Base-by-base conservation (phyloP, 345 rosid genomes). In the Melaleuca alternifolia region DNA sequence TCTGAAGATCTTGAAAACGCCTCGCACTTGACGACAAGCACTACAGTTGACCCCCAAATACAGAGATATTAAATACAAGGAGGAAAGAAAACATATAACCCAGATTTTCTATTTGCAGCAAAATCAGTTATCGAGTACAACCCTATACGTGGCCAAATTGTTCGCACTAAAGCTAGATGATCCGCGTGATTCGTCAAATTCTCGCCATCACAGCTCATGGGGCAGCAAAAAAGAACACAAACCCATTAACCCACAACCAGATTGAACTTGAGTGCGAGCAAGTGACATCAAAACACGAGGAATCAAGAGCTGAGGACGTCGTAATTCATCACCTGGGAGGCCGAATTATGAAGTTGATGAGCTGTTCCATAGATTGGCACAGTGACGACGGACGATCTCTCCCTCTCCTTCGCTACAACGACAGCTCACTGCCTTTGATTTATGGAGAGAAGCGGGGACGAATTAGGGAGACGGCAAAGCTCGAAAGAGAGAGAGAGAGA, bases 261-360 rank as follows among this genome's bases (percentile, higher is more conserved):
- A 71, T 71, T 71, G 81, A 71, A 21, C 44, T 41, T 1, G 46
- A 51, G 33, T 53, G 18, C 84, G 8, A 53, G 21, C 85, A 24
- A 37, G 11, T 24, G 20, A 21, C 56, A 41, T 51, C 62, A 26
- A 44, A n/a, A 26, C 41, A 11, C 18, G 48, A 56, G n/a, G 85
- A 53, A 30, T 52, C 28, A 48, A 53, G 50, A 30, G 50, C 28
- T 37, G 13, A 61, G 54, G 87, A 56, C 15, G 10, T 20, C 53
- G 37, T 71, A 61, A 37, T 88, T 85, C 30, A 24, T 83, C 84
- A 96, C 99, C 99, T 94, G 90, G 99, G 98, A 84, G 99, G 99
- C 85, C 99, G 94, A 88, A 97, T 96, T 18, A 97, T 94, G 90
- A 97, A 97, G 95, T 91, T 97, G 46, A 97, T 94, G 87, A 97